Conservation (phyloP, 1,284 basidiomycete species). For the Microbotryum intermedium region DNA sequence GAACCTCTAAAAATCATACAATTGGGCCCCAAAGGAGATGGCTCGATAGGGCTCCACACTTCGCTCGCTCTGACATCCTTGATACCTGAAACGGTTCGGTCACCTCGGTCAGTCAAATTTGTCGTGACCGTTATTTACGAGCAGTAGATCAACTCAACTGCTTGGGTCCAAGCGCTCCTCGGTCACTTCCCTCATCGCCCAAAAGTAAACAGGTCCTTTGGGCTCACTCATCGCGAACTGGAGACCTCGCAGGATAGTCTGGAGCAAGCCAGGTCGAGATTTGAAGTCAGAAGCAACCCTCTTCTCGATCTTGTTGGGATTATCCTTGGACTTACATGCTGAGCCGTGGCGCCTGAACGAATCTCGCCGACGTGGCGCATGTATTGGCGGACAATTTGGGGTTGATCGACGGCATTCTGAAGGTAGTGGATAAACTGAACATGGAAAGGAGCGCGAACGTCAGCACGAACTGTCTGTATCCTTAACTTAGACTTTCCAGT, state of each 20-base stretch:
- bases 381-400: slow-evolving; percentile 59
- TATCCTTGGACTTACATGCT: slow-evolving; percentile 8
- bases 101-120: too few relatives aligned
- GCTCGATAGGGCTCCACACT: slow-evolving; percentile 49
- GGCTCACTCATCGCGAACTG: slow-evolving; percentile 58
- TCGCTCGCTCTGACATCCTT: slow-evolving; percentile 12
- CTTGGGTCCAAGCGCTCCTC: slow-evolving; percentile 52
- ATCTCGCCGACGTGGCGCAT: slow-evolving; percentile 59
- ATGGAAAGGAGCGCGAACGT: too few relatives aligned
- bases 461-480: too few relatives aligned
- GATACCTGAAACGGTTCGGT: background rate
- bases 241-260: slow-evolving; percentile 51
- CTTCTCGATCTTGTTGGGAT: background rate
- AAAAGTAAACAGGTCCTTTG: slow-evolving; percentile 61
- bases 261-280: slow-evolving; percentile 29
- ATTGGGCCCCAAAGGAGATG: slow-evolving; percentile 37
- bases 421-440: slow-evolving; percentile 55
- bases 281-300: background rate
- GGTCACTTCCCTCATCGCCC: slow-evolving; percentile 60
- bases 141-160: background rate
- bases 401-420: slow-evolving; percentile 58
- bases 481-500: too few relatives aligned
- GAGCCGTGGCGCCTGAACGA: slow-evolving; percentile 43
- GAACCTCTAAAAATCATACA: slow-evolving; percentile 38
- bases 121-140: too few relatives aligned